Evolutionary conservation across 768 basidiomycete genomes (phyloP), one percentile per base, ranked within the genome.

Genomic region (Leccinum subgranulosum): DNA sequence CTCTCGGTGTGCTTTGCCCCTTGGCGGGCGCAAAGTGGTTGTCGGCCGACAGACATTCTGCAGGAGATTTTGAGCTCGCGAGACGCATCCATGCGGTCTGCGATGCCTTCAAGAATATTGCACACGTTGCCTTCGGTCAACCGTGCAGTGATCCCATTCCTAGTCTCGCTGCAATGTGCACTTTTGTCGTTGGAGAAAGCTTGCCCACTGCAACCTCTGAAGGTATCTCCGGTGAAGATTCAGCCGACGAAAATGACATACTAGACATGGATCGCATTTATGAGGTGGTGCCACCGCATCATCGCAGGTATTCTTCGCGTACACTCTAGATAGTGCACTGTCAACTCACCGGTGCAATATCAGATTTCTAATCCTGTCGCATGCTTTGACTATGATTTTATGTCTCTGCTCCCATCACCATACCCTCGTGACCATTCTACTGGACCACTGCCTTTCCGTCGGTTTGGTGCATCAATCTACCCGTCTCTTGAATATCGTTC

Each of bases 81-180:
- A 74, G 75, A 36, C 76, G 72, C 29, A 76, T 85, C 9, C 76
- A 83, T 64, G 80, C 80, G 14, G 75, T 86, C 15, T 74, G 81
- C n/a, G 81, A 81, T 59, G 78, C 79, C 52, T 87, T 84, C 69
- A 75, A 73, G 50, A 81, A 83, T 55, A 66, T 85, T 46, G 71
- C 80, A 3, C 62, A 78, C 34, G 78, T 75, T 29, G 74, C 75
- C 10, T 69, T 65, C 21, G 68, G 60, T 55, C 55, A 48, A 25
- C 36, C 47, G 54, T 55, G 50, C 41, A 33, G 25, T 43, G 62
- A 61, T 49, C 63, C 64, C 31, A 64, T 77, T 14, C 71, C 73
- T 23, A 70, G 75, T 53, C 71, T 85, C 45, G 75, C 79, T 34
- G 73, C 74, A 29, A 69, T 84, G 57, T 84, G 84, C 53, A 71